phyloP scores from a whole-genome alignment of 2,329 filamentous ascomycete species.

The Aspergillus candidus region DNA sequence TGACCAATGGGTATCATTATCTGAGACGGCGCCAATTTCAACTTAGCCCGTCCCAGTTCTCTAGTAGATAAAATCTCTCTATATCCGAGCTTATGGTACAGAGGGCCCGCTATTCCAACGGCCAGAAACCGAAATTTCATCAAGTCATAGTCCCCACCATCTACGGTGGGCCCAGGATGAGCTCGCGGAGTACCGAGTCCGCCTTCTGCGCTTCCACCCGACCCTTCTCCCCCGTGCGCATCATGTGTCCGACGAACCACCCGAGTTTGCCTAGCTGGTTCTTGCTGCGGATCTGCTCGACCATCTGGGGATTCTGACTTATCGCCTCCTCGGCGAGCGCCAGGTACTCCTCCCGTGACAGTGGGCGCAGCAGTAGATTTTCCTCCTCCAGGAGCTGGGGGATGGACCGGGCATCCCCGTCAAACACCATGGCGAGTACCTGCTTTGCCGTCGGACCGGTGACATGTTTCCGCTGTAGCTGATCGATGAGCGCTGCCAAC shows the following conservation, averaged over 20 bases:
- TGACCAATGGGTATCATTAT: slow-evolving; percentile 4
- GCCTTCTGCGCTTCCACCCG: slow-evolving; percentile 57
- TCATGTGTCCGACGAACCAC: slow-evolving; percentile 65
- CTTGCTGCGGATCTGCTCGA: slow-evolving; percentile 53
- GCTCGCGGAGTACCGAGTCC: slow-evolving; percentile 47
- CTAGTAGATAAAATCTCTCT: no score
- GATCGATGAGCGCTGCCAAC: slow-evolving; percentile 42
- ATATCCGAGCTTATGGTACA: no score
- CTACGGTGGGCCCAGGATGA: slow-evolving; percentile 33
- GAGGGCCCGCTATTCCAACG: no score
- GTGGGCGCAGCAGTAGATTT: slow-evolving; percentile 49
- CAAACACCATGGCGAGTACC: slow-evolving; percentile 52
- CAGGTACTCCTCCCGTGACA: slow-evolving; percentile 53
- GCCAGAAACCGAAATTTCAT: no score
- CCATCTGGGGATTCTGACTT: slow-evolving; percentile 51
- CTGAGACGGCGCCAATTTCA: no score
- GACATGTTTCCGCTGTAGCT: slow-evolving; percentile 40
- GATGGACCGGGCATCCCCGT: slow-evolving; percentile 45
- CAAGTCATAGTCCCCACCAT: slow-evolving; percentile 1
- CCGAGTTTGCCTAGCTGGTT: slow-evolving; percentile 60
- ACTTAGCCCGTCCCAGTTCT: no score
- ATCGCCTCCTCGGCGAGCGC: slow-evolving; percentile 50
- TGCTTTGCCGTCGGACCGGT: slow-evolving; percentile 55
- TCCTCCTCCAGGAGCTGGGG: slow-evolving; percentile 51
- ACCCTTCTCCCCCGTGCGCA: slow-evolving; percentile 54